phyloP scores from a whole-genome alignment of 2,329 filamentous ascomycete genomes.

The Pestalotiopsis sp. region DNA sequence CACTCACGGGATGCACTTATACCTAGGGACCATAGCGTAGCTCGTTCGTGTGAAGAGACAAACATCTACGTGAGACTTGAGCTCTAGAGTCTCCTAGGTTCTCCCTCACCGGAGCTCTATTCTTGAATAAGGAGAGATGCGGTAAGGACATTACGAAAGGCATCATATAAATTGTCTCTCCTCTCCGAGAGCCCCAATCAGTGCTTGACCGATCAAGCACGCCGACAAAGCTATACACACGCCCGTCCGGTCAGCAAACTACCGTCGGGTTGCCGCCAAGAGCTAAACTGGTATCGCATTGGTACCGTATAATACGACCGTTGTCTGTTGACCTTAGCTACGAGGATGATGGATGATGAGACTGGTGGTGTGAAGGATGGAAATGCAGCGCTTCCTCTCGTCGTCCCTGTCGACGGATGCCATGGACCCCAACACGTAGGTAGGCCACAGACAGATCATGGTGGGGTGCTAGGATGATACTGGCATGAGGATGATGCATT shows the following conservation, averaged over 20 bases:
- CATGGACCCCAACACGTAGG: neutral
- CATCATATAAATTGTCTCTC: no score
- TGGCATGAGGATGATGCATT: neutral
- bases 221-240: no score
- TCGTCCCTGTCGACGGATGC: neutral
- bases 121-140: no score
- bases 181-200: no score
- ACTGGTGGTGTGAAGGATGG: neutral
- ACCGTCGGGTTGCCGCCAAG: no score
- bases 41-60: neutral
- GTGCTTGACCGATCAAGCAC: no score
- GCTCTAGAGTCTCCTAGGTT: neutral
- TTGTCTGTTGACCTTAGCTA: neutral
- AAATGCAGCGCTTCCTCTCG: neutral
- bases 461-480: neutral
- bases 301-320: no score
- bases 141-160: no score
- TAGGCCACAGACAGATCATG: neutral
- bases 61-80: neutral
- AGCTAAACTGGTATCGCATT: no score
- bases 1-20: neutral
- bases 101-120: neutral
- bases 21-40: neutral
- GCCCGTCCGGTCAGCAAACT: no score
- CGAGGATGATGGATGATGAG: neutral